A percentile compares a stretch with the other conserved stretches of the same genome.
phyloP scores from a whole-genome alignment of 768 basidiomycete species.

The Serpula lacrymans region DNA sequence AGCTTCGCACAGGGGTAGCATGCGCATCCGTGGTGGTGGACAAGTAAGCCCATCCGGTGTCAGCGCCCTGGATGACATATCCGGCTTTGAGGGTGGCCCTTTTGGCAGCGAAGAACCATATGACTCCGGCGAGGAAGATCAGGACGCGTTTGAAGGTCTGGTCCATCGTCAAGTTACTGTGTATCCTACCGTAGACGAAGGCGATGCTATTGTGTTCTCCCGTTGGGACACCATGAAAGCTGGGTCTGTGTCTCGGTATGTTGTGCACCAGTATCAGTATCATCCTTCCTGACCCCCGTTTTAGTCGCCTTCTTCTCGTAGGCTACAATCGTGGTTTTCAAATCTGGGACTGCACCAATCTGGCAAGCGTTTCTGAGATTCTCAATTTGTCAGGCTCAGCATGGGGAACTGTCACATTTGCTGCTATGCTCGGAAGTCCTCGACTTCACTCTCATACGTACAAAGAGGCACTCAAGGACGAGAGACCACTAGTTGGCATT shows the following conservation, averaged over 20 bases:
- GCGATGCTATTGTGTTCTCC: conserved; percentile 30
- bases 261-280: background rate
- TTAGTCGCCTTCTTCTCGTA: conserved; percentile 47
- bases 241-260: conserved; percentile 17
- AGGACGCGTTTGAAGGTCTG: conserved; percentile 3
- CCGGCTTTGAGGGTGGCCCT: conserved; percentile 23
- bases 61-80: conserved; percentile 2
- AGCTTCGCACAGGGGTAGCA: conserved; percentile 9
- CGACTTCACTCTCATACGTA: conserved; percentile 6
- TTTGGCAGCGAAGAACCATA: no score
- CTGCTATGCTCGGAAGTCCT: conserved; percentile 39
- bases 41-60: conserved; percentile 13
- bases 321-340: conserved; percentile 53
- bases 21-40: conserved; percentile 2
- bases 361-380: conserved; percentile 49
- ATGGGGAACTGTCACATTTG: conserved; percentile 35
- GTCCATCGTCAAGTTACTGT: conserved; percentile 14
- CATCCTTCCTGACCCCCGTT: background rate
- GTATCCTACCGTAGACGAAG: conserved; percentile 29
- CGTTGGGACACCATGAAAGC: conserved; percentile 26
- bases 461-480: conserved; percentile 27
- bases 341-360: conserved; percentile 59
- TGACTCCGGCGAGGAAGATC: no score
- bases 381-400: conserved; percentile 43
- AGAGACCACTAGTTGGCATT: conserved; percentile 33